phyloP scores from a whole-genome alignment of 1,139 yeast genomes.

The Candida pseudocylindracea region DNA sequence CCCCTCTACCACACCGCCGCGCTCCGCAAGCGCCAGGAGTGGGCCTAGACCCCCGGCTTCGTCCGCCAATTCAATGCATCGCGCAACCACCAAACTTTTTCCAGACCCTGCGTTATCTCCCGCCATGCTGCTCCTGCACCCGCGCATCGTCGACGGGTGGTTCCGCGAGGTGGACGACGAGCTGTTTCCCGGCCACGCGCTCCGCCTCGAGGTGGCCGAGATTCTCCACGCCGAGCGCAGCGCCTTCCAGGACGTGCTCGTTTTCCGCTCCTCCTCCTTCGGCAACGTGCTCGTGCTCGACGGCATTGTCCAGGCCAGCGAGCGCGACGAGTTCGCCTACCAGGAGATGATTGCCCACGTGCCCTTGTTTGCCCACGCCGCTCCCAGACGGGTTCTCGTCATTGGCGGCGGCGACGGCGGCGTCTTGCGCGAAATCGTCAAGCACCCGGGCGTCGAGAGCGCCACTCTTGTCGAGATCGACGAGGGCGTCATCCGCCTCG shows the following conservation, averaged over 20 bases:
- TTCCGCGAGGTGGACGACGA: slow-evolving; percentile 15
- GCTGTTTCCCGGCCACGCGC: slow-evolving; percentile 22
- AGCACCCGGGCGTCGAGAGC: slow-evolving; percentile 41
- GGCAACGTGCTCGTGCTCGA: slow-evolving; percentile 76
- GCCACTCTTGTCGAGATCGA: slow-evolving; percentile 85
- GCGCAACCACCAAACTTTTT: too few relatives aligned
- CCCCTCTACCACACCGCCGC: too few relatives aligned
- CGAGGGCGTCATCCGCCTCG: slow-evolving; percentile 56
- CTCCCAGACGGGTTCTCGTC: slow-evolving; percentile 56
- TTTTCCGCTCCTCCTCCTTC: slow-evolving; percentile 50
- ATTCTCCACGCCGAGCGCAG: slow-evolving; percentile 15
- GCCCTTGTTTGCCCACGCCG: slow-evolving; percentile 54
- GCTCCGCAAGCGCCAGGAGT: too few relatives aligned
- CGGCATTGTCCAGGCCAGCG: slow-evolving; percentile 77
- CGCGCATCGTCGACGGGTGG: slow-evolving; percentile 12
- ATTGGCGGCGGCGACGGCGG: slow-evolving; percentile 96
- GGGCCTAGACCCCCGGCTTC: too few relatives aligned
- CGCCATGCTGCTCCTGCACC: slow-evolving; percentile 5
- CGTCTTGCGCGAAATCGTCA: slow-evolving; percentile 63
- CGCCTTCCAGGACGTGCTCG: slow-evolving; percentile 13
- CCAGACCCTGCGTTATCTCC: too few relatives aligned
- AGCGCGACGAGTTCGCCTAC: slow-evolving; percentile 75
- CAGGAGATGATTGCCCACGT: slow-evolving; percentile 77
- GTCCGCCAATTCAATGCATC: too few relatives aligned
- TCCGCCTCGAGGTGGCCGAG: slow-evolving; percentile 13